Evolutionary conservation across 169 alveolate species (phyloP).

Genomic region (Cryptosporidium viatorum): DNA sequence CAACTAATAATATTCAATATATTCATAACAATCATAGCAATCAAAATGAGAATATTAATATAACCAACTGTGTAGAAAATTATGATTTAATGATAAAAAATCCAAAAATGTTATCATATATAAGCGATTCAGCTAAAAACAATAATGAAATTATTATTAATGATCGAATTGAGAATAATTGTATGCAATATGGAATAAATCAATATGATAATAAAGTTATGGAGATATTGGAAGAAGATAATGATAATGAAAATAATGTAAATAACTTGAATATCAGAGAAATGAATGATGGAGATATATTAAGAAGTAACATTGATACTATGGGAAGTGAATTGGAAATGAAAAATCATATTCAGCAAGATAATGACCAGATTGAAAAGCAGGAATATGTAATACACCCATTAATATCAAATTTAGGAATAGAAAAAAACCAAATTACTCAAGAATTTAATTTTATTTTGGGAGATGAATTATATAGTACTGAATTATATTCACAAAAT

Average conservation of each 20-base stretch:
- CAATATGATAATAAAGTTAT: background rate
- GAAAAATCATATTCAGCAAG: background rate
- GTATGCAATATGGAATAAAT: background rate
- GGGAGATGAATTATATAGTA: background rate
- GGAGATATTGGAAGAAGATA: background rate
- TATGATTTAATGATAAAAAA: background rate
- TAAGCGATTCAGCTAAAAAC: background rate
- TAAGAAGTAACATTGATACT: background rate
- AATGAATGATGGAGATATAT: background rate
- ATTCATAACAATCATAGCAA: background rate
- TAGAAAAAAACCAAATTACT: background rate
- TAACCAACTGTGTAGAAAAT: background rate
- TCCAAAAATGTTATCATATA: background rate
- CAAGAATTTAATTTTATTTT: background rate
- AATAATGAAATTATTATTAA: background rate
- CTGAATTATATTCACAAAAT: background rate
- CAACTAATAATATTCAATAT: background rate
- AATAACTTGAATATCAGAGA: background rate
- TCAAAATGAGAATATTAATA: slow-evolving; percentile 8
- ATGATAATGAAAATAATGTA: background rate
- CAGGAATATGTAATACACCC: slow-evolving; percentile 34
- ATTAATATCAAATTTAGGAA: slow-evolving; percentile 25
- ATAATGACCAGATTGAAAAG: background rate
- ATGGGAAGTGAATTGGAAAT: background rate
- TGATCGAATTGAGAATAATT: background rate